A percentile compares a stretch with the other conserved stretches of the same genome.
These are phyloP conservation scores for Platanthera guangdongensis DNA, from an alignment of 106 monocot genomes.

Conservation along the genomic window DNA sequence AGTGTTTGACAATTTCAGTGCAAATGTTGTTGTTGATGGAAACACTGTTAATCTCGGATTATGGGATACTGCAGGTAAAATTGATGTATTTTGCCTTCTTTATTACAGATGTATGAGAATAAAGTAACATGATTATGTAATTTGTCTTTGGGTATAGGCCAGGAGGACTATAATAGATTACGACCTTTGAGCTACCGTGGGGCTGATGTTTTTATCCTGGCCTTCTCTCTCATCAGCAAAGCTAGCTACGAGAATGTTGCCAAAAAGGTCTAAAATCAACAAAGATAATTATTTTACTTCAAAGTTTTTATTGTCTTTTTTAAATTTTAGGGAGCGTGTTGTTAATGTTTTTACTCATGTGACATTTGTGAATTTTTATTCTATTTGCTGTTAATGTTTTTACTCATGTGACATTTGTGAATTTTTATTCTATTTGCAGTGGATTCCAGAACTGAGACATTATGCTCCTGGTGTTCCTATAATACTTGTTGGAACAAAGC, in stretches of 20 bases:
- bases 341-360: background rate
- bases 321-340: background rate
- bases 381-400: background rate
- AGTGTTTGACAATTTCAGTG: conserved; percentile 7
- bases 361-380: background rate
- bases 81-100: background rate
- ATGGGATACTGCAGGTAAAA: conserved; percentile 9
- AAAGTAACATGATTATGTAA: background rate
- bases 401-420: background rate
- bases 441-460: conserved; percentile 70
- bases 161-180: conserved; percentile 70
- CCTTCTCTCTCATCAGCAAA: conserved; percentile 70
- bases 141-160: conserved; percentile 31
- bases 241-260: conserved; percentile 74
- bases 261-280: conserved; percentile 39
- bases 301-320: background rate
- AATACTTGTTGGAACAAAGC: conserved; percentile 73
- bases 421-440: conserved; percentile 25
- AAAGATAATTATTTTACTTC: background rate
- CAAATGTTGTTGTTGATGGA: conserved; percentile 8
- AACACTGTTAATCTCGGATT: conserved; percentile 8
- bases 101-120: background rate
- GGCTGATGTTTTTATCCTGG: conserved; percentile 62
- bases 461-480: conserved; percentile 71
- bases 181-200: conserved; percentile 73